A percentile compares a stretch with the other conserved stretches of the same genome.
phyloP scores from a whole-genome alignment of 768 basidiomycete genomes.

The Agrocybe pediades region DNA sequence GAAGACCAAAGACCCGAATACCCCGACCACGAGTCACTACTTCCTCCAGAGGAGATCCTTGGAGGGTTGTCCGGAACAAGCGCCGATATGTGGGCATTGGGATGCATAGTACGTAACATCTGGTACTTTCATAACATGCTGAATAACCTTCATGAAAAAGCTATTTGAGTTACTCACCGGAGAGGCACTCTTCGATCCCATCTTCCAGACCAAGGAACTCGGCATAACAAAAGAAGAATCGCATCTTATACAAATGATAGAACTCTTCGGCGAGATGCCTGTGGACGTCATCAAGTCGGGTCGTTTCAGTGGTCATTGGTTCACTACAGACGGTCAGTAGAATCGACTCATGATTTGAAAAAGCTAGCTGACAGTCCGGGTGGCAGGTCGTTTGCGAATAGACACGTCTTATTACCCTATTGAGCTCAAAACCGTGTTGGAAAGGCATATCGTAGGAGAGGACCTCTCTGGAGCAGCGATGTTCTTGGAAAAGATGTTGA shows the following conservation, averaged over 20 bases:
- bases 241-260: conserved; percentile 29
- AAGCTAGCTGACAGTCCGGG: neutral
- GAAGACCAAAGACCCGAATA: neutral
- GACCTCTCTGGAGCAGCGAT: conserved; percentile 16
- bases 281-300: conserved; percentile 17
- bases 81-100: conserved; percentile 25
- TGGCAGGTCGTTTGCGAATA: conserved; percentile 17
- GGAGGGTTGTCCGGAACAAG: conserved; percentile 13
- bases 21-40: conserved; percentile 8
- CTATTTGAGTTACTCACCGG: conserved; percentile 24
- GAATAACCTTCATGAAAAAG: conserved; percentile 7
- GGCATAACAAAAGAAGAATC: conserved; percentile 26
- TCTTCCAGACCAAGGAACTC: conserved; percentile 25
- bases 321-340: conserved; percentile 21
- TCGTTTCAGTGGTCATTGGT: conserved; percentile 20
- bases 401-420: conserved; percentile 27
- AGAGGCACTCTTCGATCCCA: conserved; percentile 23
- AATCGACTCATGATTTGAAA: neutral
- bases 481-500: conserved; percentile 20
- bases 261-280: conserved; percentile 24
- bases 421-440: conserved; percentile 18
- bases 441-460: conserved; percentile 11
- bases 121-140: neutral
- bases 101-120: conserved; percentile 21
- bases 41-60: conserved; percentile 22